A percentile compares a stretch with the other conserved stretches of the same genome.
Evolutionary conservation across 176 grass and related monocot genomes (phyloP).

Genomic region (Ensete glaucum): DNA sequence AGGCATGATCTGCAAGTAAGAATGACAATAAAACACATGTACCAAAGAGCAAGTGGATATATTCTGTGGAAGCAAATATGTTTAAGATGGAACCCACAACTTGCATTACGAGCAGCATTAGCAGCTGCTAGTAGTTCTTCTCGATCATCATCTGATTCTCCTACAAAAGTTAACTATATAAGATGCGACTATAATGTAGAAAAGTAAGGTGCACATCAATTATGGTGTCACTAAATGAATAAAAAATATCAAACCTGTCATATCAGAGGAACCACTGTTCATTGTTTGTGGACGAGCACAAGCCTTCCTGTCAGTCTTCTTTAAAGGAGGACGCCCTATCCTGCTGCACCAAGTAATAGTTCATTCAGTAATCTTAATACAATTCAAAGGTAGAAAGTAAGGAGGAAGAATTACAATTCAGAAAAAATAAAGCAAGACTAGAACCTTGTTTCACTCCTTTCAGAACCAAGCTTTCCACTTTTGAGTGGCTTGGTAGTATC

Average conservation of each 20-base stretch:
- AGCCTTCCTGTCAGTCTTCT: constrained; percentile 62
- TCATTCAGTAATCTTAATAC: not conserved
- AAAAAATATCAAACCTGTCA: constrained; percentile 33
- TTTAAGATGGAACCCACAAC: constrained; percentile 29
- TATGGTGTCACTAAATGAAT: constrained; percentile 4
- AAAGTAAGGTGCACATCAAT: not conserved
- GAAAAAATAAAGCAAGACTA: constrained; percentile 1
- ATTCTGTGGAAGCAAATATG: constrained; percentile 14
- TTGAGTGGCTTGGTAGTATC: constrained; percentile 49
- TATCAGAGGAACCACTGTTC: constrained; percentile 33
- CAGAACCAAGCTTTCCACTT: constrained; percentile 38
- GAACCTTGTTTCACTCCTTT: constrained; percentile 61
- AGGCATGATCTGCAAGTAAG: constrained; percentile 50
- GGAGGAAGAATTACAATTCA: not conserved
- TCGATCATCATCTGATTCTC: constrained; percentile 59
- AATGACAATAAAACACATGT: not conserved
- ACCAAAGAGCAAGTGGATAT: constrained; percentile 3
- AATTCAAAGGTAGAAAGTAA: not conserved
- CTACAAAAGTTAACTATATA: constrained; percentile 38
- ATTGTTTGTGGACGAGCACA: constrained; percentile 35
- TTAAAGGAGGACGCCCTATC: constrained; percentile 45
- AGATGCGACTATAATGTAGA: constrained; percentile 3
- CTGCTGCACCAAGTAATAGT: constrained; percentile 36
- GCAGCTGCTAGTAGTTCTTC: constrained; percentile 78
- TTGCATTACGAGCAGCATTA: constrained; percentile 56